phyloP scores from a whole-genome alignment of 805 yeast species.

The Lipomyces sp. region DNA sequence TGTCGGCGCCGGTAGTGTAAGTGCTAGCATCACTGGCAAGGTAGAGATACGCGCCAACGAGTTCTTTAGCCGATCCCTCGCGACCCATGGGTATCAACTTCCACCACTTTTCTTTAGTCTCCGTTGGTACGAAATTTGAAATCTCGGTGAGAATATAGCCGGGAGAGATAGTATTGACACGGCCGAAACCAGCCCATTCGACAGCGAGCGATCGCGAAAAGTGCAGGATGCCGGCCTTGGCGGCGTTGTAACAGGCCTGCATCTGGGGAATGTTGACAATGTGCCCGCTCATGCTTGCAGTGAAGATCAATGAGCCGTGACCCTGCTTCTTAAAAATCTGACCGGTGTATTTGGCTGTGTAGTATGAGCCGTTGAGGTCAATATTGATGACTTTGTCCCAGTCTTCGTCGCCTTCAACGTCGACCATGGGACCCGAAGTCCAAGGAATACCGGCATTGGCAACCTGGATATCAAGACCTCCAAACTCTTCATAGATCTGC shows the following conservation, averaged over 20 bases:
- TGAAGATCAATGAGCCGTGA: conserved; percentile 76
- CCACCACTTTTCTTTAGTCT: conserved; percentile 50
- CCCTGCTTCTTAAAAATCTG: conserved; percentile 74
- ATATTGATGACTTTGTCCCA: conserved; percentile 77
- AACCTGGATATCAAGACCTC: conserved; percentile 78
- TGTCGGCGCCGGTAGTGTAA: conserved; percentile 78
- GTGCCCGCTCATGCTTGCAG: conserved; percentile 90
- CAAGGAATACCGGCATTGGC: conserved; percentile 92
- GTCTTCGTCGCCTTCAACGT: conserved; percentile 53
- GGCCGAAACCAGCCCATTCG: conserved; percentile 89
- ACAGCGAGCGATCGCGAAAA: conserved; percentile 77
- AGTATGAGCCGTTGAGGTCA: conserved; percentile 80
- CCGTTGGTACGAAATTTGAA: conserved; percentile 35
- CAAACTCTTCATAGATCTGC: conserved; percentile 68
- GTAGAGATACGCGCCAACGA: conserved; percentile 65
- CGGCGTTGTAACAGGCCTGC: conserved; percentile 85
- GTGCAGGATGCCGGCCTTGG: conserved; percentile 83
- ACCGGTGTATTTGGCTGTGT: conserved; percentile 75
- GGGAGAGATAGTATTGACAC: conserved; percentile 81
- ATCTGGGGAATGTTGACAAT: conserved; percentile 85
- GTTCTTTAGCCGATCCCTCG: conserved; percentile 72
- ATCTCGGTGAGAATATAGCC: conserved; percentile 84
- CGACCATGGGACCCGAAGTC: conserved; percentile 65
- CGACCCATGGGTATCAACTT: conserved; percentile 65
- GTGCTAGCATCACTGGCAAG: conserved; percentile 81